Base-by-base conservation (phyloP, 2,329 filamentous ascomycete species). In the Pestalotiopsis sp. region DNA sequence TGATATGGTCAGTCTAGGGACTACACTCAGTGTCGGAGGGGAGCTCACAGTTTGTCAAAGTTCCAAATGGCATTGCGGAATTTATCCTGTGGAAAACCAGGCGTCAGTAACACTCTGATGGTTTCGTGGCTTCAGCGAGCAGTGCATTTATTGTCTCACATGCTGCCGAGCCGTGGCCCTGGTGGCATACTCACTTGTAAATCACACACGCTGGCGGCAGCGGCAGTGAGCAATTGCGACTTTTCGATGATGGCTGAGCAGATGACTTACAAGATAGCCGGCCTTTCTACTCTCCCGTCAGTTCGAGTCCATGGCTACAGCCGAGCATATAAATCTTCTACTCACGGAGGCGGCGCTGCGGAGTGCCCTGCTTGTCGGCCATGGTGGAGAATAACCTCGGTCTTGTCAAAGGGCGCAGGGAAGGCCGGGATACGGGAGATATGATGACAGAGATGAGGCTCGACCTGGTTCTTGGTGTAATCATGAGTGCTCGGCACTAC, bases 31-130 rank as follows among this genome's bases (percentile, higher is more conserved):
- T 56, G 45, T 45, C 61, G 66, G 61, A 7, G 38, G 59, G 61
- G 7, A 9, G 78, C 84, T 69, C 84, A 93, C 90, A 98, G 87
- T 78, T 92, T 94, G 72, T 93, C 89, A 78, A 95, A 98, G 78
- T 97, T 91, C 82, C 91, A 89, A 75, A 98, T 97, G 68, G 91
- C 91, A 9, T 85, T 84, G 70, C 94, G 89, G 82, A 98, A 98
- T 80, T 94, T 97, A 74, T 98, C 95, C 83, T 98, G 95, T 72
- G 9, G 4, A n/a, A n/a, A 23, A n/a, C 9, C 9, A n/a, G 45
- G 14, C n/a, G 3, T 52, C 9, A 52, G 45, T 4, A n/a, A 52
- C 23, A 52, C n/a, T 23, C 11, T 3, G 5, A 6, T 9, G 17
- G n/a, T 3, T 12, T n/a, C 2, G 5, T n/a, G 45, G 9, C 45